Evolutionary conservation across 2,329 filamentous ascomycete genomes (phyloP).

Genomic region (Colletotrichum shisoi): DNA sequence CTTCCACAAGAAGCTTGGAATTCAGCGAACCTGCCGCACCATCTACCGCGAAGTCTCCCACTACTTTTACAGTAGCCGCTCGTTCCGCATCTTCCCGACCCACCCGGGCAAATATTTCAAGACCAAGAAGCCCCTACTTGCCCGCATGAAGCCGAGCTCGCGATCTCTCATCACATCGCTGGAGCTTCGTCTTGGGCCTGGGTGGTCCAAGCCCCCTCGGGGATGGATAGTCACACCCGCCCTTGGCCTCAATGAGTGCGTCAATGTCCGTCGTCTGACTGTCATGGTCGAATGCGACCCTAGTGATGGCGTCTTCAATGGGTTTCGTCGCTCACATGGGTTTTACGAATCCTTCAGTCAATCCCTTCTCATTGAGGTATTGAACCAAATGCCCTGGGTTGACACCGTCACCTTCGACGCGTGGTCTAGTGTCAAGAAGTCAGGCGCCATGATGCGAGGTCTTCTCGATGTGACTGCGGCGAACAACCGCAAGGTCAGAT

Average conservation of each 20-base stretch:
- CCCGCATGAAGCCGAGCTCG: constrained; percentile 69
- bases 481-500: constrained; percentile 64
- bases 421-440: constrained; percentile 70
- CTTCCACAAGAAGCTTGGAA: constrained; percentile 65
- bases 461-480: constrained; percentile 62
- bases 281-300: constrained; percentile 79
- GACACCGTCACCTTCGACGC: constrained; percentile 73
- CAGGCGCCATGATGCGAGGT: constrained; percentile 69
- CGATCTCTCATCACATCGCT: constrained; percentile 68
- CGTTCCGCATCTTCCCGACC: constrained; percentile 72
- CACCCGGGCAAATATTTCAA: constrained; percentile 73
- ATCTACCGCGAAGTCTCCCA: constrained; percentile 70
- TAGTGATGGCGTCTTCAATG: constrained; percentile 70
- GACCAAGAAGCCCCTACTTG: constrained; percentile 74
- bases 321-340: constrained; percentile 70
- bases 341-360: constrained; percentile 75
- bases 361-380: constrained; percentile 63
- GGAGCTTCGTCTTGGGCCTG: constrained; percentile 75
- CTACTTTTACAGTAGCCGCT: constrained; percentile 69
- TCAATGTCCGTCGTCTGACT: constrained; percentile 64
- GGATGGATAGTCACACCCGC: constrained; percentile 73
- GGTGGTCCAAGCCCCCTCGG: constrained; percentile 73
- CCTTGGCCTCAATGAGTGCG: constrained; percentile 70
- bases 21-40: constrained; percentile 68
- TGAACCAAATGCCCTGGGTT: constrained; percentile 65